Evolutionary conservation across 108 stramenopile species (phyloP), one percentile per base, ranked within the genome.

Genomic region (Nitzschia palea): DNA sequence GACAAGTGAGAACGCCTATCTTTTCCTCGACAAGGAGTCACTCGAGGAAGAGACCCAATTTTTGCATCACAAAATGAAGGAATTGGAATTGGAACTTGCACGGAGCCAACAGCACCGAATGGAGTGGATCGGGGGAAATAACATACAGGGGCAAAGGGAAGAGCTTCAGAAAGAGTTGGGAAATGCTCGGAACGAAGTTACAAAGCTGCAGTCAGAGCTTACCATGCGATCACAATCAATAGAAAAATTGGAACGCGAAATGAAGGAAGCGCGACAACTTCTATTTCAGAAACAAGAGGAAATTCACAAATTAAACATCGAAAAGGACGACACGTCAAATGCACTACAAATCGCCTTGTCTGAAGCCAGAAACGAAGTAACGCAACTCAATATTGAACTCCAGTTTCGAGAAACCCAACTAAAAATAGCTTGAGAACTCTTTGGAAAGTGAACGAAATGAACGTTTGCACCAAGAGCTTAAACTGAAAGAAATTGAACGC

Each of bases 1-100:
- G 55, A 70, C 68, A 4, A 28, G 44, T n/a, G 62, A 69, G 35
- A 77, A 77, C 25, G 76, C 60, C 1, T 22, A 63, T 44, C 63
- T 70, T 8, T 47, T 42, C 0, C 17, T 77, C 28, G 68, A 70
- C 59, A 77, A 59, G 63, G 68, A 77, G 10, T 56, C 31, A 26
- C 35, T 70, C 14, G 31, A 36, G 23, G 68, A 77, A 23, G 76
- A 77, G 44, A 59, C 30, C 2, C 44, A 45, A 27, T 34, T 44
- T 9, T 44, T 76, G 20, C 67, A 50, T 27, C 43, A 51, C 26
- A 68, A 68, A 29, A 34, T 43, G 10, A 33, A 55, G 5, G 36
- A 40, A n/a, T 29, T 76, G 43, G 57, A 68, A 36, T 9, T 20
- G 26, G 57, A 57, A 60, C 23, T 53, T 1, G 29, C 5, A 2